These are phyloP conservation scores for Calocybe indica DNA, from an alignment of 768 basidiomycete species.

Conservation along the genomic window DNA sequence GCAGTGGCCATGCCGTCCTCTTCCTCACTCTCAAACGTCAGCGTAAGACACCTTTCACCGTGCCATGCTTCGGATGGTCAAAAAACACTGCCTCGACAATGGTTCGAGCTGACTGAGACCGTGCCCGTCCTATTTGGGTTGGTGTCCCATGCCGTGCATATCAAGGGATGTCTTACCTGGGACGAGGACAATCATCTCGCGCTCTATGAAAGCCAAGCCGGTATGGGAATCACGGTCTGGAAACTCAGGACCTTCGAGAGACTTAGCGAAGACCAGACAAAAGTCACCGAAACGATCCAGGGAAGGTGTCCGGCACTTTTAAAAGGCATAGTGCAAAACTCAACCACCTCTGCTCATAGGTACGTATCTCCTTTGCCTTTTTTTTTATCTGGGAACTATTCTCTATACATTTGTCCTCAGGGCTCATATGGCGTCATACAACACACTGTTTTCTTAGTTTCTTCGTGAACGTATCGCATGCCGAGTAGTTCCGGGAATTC, in stretches of 20 bases:
- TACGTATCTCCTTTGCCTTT: conserved; percentile 9
- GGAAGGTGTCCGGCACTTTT: conserved; percentile 22
- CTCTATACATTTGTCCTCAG: conserved; percentile 8
- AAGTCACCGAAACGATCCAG: conserved; percentile 24
- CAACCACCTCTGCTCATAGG: conserved; percentile 19
- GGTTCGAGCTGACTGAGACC: conserved; percentile 24
- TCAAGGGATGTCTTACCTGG: conserved; percentile 29
- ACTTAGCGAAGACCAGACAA: conserved; percentile 18
- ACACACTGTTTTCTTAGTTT: conserved; percentile 14
- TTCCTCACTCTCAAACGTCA: conserved; percentile 8
- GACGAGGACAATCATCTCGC: conserved; percentile 17
- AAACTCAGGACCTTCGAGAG: conserved; percentile 24
- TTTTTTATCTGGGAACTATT: neutral
- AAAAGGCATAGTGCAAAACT: conserved; percentile 18
- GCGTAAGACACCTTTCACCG: conserved; percentile 2
- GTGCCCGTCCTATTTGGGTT: conserved; percentile 26
- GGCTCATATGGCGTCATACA: conserved; percentile 24
- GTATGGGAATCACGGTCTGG: conserved; percentile 19
- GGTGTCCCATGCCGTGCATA: conserved; percentile 16
- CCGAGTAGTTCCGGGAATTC: neutral
- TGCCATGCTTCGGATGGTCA: neutral
- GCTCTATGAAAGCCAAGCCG: conserved; percentile 23
- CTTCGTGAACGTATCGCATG: neutral
- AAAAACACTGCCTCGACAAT: conserved; percentile 17
- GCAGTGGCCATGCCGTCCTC: conserved; percentile 11